Conservation (phyloP, 2,329 filamentous ascomycete species). For the Drechslerella stenobrocha region DNA sequence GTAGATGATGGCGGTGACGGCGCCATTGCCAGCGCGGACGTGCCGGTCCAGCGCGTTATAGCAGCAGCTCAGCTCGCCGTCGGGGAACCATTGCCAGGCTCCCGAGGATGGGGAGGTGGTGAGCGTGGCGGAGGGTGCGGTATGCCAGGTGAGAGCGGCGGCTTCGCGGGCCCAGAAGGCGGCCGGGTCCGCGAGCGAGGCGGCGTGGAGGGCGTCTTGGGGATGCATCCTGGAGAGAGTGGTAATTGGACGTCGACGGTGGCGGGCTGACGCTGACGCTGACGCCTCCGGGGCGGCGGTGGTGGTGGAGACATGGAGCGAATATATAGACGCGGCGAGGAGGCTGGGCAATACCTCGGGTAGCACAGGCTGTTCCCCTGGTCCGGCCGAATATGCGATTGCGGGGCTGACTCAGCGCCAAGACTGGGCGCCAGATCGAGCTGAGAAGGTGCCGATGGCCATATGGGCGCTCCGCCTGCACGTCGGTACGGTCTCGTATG, state of each 20-base stretch:
- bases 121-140: conserved; percentile 68
- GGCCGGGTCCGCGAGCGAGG: conserved; percentile 70
- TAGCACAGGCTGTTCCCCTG: conserved; percentile 25
- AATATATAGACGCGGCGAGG: neutral
- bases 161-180: conserved; percentile 77
- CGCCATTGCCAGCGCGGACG: conserved; percentile 75
- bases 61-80: conserved; percentile 83
- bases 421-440: no score
- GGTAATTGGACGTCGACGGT: neutral
- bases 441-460: no score
- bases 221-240: conserved; percentile 50
- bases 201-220: conserved; percentile 60
- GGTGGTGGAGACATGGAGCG: no score
- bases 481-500: no score
- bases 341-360: conserved; percentile 31
- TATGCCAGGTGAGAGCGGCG: conserved; percentile 77
- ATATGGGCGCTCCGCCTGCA: no score
- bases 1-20: conserved; percentile 76
- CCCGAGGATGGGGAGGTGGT: conserved; percentile 59
- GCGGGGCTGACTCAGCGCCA: conserved; percentile 9
- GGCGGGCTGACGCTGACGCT: neutral
- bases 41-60: conserved; percentile 92
- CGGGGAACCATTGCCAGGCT: conserved; percentile 87
- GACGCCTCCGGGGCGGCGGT: no score
- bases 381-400: conserved; percentile 15